These are phyloP conservation scores for Schizochytrium sp. DNA, from an alignment of 108 stramenopile species.

Conservation along the genomic window DNA sequence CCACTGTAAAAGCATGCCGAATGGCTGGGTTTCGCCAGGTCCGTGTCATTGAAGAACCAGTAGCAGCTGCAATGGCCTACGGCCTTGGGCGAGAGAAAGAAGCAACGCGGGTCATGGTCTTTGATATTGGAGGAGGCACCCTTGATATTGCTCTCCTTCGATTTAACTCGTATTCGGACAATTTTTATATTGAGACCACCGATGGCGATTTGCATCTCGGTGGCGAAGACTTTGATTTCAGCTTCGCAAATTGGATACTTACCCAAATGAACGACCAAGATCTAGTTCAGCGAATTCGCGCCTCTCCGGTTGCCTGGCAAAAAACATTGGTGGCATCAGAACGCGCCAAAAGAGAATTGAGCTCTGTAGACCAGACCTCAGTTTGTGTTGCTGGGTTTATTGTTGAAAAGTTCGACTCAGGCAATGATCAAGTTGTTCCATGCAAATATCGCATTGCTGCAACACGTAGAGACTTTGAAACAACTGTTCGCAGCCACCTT, in stretches of 20 bases:
- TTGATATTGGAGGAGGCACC: slow-evolving; percentile 63
- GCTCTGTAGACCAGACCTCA: not conserved
- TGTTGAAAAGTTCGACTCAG: not conserved
- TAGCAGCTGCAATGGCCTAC: slow-evolving; percentile 52
- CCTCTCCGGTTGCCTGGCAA: not conserved
- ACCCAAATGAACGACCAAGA: not conserved
- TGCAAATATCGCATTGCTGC: not conserved
- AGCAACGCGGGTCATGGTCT: slow-evolving; percentile 47
- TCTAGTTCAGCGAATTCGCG: not conserved
- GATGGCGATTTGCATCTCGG: slow-evolving; percentile 61
- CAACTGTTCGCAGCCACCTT: not conserved
- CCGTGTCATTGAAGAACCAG: slow-evolving; percentile 54
- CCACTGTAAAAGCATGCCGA: slow-evolving; percentile 14
- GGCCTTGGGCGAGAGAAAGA: not conserved
- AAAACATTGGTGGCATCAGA: not conserved
- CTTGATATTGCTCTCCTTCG: slow-evolving; percentile 42
- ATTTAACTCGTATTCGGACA: slow-evolving; percentile 36
- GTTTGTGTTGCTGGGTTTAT: not conserved
- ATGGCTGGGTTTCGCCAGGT: slow-evolving; percentile 35
- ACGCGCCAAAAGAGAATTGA: not conserved
- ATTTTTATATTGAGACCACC: slow-evolving; percentile 36
- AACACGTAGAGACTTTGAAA: not conserved
- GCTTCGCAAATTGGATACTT: slow-evolving; percentile 14
- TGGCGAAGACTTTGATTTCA: slow-evolving; percentile 57
- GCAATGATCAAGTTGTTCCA: not conserved